These are phyloP conservation scores for Steccherinum ochraceum DNA, from an alignment of 768 basidiomycete species.

Conservation along the genomic window DNA sequence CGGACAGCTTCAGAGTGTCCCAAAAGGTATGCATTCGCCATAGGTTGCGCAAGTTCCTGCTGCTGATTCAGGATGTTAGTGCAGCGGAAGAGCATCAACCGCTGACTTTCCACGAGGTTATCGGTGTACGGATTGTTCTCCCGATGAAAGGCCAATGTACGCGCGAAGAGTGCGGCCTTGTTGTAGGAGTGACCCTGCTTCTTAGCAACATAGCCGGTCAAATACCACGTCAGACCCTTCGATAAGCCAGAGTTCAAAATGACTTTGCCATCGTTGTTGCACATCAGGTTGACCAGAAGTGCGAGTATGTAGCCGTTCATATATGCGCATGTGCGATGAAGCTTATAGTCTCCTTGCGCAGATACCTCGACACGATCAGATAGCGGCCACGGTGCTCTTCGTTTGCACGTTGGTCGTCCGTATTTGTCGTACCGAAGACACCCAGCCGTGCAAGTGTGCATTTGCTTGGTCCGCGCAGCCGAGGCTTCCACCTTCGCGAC, in stretches of 20 bases:
- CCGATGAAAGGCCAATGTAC: constrained; percentile 24
- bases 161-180: constrained; percentile 28
- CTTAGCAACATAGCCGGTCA: constrained; percentile 29
- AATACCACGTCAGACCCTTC: constrained; percentile 28
- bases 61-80: constrained; percentile 27
- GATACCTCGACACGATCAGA: constrained; percentile 8
- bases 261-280: constrained; percentile 39
- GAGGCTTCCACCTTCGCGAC: constrained; percentile 11
- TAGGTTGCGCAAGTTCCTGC: constrained; percentile 32
- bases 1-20: constrained; percentile 32
- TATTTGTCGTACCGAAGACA: constrained; percentile 8
- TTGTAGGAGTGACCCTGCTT: constrained; percentile 30
- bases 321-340: constrained; percentile 9
- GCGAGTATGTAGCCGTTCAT: constrained; percentile 23
- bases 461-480: constrained; percentile 11
- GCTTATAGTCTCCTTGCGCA: constrained; percentile 13
- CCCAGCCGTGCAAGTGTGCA: constrained; percentile 14
- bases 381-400: constrained; percentile 17
- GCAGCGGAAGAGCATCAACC: constrained; percentile 25
- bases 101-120: constrained; percentile 19
- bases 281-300: constrained; percentile 18
- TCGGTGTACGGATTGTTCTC: constrained; percentile 11
- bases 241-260: constrained; percentile 31
- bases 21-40: constrained; percentile 37
- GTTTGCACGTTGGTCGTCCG: constrained; percentile 16